Evolutionary conservation across 106 monocot species (phyloP), one percentile per base, ranked within the genome.

Genomic region (Iris macrosiphon): DNA sequence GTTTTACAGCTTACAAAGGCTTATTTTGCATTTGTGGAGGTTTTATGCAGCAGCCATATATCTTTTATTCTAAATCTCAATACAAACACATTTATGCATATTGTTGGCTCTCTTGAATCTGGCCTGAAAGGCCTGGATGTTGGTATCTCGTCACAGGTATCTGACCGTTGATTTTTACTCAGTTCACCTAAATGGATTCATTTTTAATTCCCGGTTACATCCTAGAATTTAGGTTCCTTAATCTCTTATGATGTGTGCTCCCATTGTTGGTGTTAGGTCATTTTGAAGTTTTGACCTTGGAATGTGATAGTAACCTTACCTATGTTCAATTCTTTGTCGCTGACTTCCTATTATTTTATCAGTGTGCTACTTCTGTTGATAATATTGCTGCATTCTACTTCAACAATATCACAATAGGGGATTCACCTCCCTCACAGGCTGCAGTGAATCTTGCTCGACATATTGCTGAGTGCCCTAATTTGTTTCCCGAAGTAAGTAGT

Each of bases 311-410:
- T n/a, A n/a, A n/a, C n/a, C n/a, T n/a, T n/a, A n/a, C n/a, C n/a
- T n/a, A n/a, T n/a, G n/a, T n/a, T n/a, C n/a, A n/a, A n/a, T n/a
- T n/a, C n/a, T n/a, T n/a, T n/a, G n/a, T n/a, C n/a, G n/a, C n/a
- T n/a, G n/a, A n/a, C 23, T 24, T n/a, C 39, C 38, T 24, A 33
- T 2, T 39, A 11, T 37, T 39, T 24, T 14, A 25, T n/a, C 38
- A 92, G 92, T 92, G 92, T 72, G 92, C 92, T 31, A 76, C 83
- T 68, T 83, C 92, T 33, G 66, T 92, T 48, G 92, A 92, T 69
- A 75, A 83, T 32, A 68, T 92, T 21, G 92, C 92, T 55, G 66
- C 77, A 15, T 92, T 67, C 51, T 92, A 92, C 73, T 92, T 92
- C 71, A 82, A 92, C 60, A 87, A 92, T 39, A 74, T 92, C 27